Percentiles rank a stretch among this genome's conserved stretches.
phyloP scores from a whole-genome alignment of 495 filamentous ascomycete species.

The Pyrenula massariospora region DNA sequence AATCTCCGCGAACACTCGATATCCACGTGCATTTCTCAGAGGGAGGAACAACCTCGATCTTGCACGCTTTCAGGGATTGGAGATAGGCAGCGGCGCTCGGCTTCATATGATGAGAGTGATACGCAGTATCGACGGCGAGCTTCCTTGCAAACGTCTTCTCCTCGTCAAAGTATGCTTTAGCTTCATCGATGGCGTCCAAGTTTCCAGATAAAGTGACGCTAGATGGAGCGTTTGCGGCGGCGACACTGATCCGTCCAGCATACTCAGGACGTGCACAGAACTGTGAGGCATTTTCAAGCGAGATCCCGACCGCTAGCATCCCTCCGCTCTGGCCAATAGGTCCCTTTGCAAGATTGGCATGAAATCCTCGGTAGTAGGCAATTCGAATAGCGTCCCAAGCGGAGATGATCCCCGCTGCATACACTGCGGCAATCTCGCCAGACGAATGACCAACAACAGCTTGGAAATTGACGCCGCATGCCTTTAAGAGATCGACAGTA shows the following conservation, averaged over 20 bases:
- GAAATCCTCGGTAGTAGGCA: conserved; percentile 17
- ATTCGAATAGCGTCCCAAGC: conserved; percentile 10
- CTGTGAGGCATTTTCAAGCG: not conserved
- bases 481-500: conserved; percentile 13
- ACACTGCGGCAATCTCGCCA: conserved; percentile 26
- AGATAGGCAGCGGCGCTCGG: conserved; percentile 15
- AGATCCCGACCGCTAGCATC: conserved; percentile 9
- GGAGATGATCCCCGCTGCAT: conserved; percentile 12
- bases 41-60: conserved; percentile 5
- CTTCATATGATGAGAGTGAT: conserved; percentile 42
- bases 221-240: conserved; percentile 38
- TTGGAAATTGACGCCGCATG: conserved; percentile 12
- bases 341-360: not conserved
- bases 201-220: conserved; percentile 40
- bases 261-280: not conserved
- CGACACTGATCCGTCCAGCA: conserved; percentile 16
- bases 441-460: conserved; percentile 19
- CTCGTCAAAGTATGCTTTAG: conserved; percentile 28
- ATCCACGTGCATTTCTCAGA: conserved; percentile 1
- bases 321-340: conserved; percentile 1
- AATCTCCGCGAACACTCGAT: conserved; percentile 12
- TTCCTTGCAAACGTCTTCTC: conserved; percentile 34
- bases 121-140: conserved; percentile 36
- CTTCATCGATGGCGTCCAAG: conserved; percentile 18
- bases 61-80: conserved; percentile 10